Base-by-base conservation (phyloP, 163 green algal species). In the Chlamydomonas reinhardtii region DNA sequence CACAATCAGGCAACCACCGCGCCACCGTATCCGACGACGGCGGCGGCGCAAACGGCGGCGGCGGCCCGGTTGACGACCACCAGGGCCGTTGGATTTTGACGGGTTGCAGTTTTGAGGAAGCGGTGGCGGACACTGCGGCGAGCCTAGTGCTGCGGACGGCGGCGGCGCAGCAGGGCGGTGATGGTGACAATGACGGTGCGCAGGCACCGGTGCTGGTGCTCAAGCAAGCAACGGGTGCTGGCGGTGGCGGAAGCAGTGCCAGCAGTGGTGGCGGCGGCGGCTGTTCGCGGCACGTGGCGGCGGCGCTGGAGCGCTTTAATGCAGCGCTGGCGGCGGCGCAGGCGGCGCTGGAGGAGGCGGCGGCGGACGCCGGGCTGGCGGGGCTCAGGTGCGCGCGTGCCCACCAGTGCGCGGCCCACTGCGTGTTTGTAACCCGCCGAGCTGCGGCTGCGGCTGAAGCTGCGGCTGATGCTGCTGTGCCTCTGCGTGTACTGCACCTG, bases 301-400 rank as follows among this genome's bases (percentile, higher is more conserved):
- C 59, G 35, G 81, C 81, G 56, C 17, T 86, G 35, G 35, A 37
- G 12, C 70, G 81, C 14, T 86, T 86, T 29, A 86, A 86, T 43
- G 35, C 2, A 17, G 81, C 81, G 35, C 34, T 86, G 16, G 52
- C 52, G 81, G 70, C 56, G 81, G 81, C 81, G 56, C 70, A 86
- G 71, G 70, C 20, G 59, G 70, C 70, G 34, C 56, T 86, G 56
- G 71, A 80, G 31, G n/a, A 54, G 2, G 81, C 56, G 4, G 43
- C 37, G 15, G 34, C 37, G 32, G 35, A 35, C 34, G 12, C n/a
- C 2, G 62, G 62, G 1, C 12, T 66, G 59, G 24, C 8, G 17
- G 59, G 5, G 9, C 22, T 66, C 9, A 66, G 59, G 59, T 66
- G 25, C 1, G 48, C 19, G 48, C 48, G 48, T 54, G 43, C 43